Percentiles rank a stretch among this genome's conserved stretches.
Evolutionary conservation across 2,329 filamentous ascomycete species (phyloP).

Genomic region (Colletotrichum spinosum): DNA sequence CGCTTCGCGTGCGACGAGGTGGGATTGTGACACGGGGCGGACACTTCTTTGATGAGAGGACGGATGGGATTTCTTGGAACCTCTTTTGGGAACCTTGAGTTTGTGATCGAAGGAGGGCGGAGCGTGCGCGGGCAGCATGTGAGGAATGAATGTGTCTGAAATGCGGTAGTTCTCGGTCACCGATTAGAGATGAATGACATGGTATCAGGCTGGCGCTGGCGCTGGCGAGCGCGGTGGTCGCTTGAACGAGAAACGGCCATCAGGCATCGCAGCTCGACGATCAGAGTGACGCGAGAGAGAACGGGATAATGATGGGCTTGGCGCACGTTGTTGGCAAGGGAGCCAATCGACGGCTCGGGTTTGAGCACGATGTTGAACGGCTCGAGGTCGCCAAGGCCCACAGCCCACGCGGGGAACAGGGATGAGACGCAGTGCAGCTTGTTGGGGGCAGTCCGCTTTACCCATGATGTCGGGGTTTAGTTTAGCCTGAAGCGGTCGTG

Average conservation of each 20-base stretch:
- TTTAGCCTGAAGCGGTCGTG: too few species aligned
- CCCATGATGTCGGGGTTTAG: too few species aligned
- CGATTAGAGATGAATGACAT: not conserved
- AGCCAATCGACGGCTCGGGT: conserved; percentile 23
- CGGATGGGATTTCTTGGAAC: conserved; percentile 1
- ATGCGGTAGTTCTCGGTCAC: conserved; percentile 5
- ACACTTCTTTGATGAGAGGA: conserved; percentile 10
- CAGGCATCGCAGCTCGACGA: not conserved
- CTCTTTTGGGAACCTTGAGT: not conserved
- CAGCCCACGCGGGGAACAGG: conserved; percentile 17
- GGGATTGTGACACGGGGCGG: conserved; percentile 5
- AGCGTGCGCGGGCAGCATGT: too few species aligned
- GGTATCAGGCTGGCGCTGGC: not conserved
- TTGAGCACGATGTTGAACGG: conserved; percentile 24
- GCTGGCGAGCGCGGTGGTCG: not conserved
- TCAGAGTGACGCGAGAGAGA: not conserved
- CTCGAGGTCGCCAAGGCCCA: conserved; percentile 9
- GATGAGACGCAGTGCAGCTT: conserved; percentile 15
- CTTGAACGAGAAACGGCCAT: not conserved
- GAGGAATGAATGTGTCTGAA: not conserved
- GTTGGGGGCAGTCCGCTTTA: too few species aligned
- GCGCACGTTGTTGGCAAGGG: conserved; percentile 4
- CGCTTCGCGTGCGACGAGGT: not conserved
- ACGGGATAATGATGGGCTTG: conserved; percentile 10
- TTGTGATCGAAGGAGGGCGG: conserved; percentile 6